A percentile compares a stretch with the other conserved stretches of the same genome.
These are phyloP conservation scores for Scheffersomyces coipomensis DNA, from an alignment of 805 yeast genomes.

Conservation along the genomic window DNA sequence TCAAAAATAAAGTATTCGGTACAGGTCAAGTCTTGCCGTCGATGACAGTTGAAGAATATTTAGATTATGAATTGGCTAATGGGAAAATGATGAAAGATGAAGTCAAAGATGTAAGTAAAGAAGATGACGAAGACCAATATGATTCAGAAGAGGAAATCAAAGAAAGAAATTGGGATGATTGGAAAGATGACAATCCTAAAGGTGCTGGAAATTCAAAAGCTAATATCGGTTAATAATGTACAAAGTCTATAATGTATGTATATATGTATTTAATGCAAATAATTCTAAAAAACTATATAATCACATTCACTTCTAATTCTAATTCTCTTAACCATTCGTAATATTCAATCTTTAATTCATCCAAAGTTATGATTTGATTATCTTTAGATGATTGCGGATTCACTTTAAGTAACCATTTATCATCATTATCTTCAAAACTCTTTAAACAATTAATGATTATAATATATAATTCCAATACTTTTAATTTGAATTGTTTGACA, in stretches of 20 bases:
- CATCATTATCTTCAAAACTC: constrained; percentile 31
- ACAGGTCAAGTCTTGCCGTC: constrained; percentile 93
- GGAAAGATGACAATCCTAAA: constrained; percentile 77
- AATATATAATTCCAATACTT: constrained; percentile 40
- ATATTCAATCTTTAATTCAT: constrained; percentile 32
- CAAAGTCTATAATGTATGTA: constrained; percentile 1
- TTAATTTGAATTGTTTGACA: constrained; percentile 30
- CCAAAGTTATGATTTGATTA: constrained; percentile 19
- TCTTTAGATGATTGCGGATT: constrained; percentile 6
- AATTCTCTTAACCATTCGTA: constrained; percentile 32
- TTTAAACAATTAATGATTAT: constrained; percentile 38
- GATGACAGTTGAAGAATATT: constrained; percentile 88
- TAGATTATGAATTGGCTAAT: constrained; percentile 79
- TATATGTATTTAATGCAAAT: background rate
- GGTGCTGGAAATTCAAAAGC: constrained; percentile 86
- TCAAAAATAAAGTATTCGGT: constrained; percentile 71
- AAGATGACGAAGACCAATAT: constrained; percentile 50
- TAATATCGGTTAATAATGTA: constrained; percentile 30
- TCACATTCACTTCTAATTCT: constrained; percentile 14
- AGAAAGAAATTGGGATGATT: constrained; percentile 90
- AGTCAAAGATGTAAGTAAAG: constrained; percentile 31
- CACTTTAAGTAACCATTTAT: constrained; percentile 34
- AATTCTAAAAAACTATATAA: too few species aligned
- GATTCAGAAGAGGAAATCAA: constrained; percentile 57
- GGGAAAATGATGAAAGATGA: constrained; percentile 72